These are phyloP conservation scores for Brachypodium distachyon DNA, from an alignment of 202 grass and related monocot species.

Conservation along the genomic window DNA sequence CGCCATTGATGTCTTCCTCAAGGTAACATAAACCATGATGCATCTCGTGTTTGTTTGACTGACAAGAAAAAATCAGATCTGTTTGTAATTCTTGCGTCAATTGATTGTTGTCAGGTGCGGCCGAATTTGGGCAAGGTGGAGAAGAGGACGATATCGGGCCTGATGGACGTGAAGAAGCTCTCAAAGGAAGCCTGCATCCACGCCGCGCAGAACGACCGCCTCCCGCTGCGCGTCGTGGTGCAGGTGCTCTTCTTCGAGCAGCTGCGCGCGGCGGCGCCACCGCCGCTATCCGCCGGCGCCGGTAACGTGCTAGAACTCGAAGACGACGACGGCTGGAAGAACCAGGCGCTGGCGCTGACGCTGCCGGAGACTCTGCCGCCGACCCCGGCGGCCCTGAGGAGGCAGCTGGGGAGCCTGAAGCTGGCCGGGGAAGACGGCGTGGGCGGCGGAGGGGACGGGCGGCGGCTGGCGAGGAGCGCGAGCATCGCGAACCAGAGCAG, in stretches of 20 bases:
- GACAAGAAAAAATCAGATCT: background rate
- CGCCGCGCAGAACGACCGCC: constrained; percentile 81
- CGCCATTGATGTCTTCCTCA: constrained; percentile 75
- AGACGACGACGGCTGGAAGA: constrained; percentile 17
- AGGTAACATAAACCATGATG: too few relatives aligned
- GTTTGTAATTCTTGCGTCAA: background rate
- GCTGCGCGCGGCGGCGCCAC: constrained; percentile 8
- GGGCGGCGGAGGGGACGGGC: constrained; percentile 23
- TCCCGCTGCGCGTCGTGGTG: constrained; percentile 71
- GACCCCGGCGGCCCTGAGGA: constrained; percentile 18
- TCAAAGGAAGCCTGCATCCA: constrained; percentile 81
- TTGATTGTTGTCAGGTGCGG: constrained; percentile 38
- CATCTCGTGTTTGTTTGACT: background rate
- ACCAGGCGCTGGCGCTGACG: background rate
- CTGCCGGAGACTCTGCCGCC: constrained; percentile 4
- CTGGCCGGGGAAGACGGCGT: constrained; percentile 17
- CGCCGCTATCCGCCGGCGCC: background rate
- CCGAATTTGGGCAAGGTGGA: constrained; percentile 54
- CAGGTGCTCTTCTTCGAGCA: constrained; percentile 96
- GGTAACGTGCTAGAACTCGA: background rate
- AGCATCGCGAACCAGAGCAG: constrained; percentile 39
- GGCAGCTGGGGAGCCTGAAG: constrained; percentile 52
- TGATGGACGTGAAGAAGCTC: constrained; percentile 87
- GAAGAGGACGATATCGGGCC: constrained; percentile 59
- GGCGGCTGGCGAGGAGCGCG: constrained; percentile 18